These are phyloP conservation scores for Sonneratia caseolaris DNA, from an alignment of 345 rosid genomes.

Conservation along the genomic window DNA sequence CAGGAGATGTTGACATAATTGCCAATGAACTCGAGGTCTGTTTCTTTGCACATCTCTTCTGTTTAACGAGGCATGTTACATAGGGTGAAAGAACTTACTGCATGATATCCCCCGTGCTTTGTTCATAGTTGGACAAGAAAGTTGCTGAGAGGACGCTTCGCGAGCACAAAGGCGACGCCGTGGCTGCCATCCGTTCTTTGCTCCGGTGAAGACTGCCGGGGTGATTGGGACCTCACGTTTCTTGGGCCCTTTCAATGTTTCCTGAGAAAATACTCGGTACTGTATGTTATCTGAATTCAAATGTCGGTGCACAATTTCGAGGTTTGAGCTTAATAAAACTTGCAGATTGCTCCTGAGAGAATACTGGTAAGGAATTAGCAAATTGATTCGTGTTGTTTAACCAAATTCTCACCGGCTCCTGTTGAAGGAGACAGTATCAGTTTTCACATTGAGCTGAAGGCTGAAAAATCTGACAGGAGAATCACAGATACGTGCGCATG, in stretches of 20 bases:
- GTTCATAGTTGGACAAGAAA: constrained; percentile 61
- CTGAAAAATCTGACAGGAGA: not conserved
- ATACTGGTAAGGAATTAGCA: too few relatives aligned
- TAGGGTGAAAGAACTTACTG: not conserved
- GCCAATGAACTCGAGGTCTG: constrained; percentile 88
- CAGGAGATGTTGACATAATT: constrained; percentile 82
- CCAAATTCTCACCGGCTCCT: not conserved
- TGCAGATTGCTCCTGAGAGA: not conserved
- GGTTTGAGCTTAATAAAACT: not conserved
- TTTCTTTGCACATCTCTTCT: not conserved
- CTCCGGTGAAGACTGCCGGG: constrained; percentile 29
- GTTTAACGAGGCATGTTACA: not conserved
- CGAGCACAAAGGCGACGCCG: constrained; percentile 95
- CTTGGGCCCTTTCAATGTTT: not conserved
- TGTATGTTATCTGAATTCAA: not conserved
- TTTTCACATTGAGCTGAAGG: not conserved
- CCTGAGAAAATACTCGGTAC: not conserved
- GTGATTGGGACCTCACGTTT: not conserved
- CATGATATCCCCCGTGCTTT: not conserved
- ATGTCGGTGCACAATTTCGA: not conserved
- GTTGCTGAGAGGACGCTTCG: constrained; percentile 88
- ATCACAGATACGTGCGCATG: too few relatives aligned
- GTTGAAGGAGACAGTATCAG: not conserved
- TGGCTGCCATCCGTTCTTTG: constrained; percentile 76
- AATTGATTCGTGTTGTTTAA: not conserved